Conservation (phyloP, 306 rosid genomes). For the Mimosa bimucronata region DNA sequence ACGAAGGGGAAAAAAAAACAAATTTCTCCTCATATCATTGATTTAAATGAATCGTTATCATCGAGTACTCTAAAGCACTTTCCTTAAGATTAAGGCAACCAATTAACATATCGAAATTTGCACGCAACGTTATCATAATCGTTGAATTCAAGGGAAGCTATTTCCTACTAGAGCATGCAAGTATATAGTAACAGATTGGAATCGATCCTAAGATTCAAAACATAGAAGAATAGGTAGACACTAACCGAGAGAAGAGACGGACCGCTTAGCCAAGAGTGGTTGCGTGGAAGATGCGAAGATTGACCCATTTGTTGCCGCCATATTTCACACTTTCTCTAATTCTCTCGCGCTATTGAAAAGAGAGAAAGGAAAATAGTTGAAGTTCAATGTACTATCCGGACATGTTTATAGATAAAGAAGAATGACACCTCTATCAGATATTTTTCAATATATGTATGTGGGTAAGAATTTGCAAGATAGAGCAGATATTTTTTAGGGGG, state of each 20-base stretch:
- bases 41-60: background rate
- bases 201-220: background rate
- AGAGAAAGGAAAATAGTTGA: background rate
- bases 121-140: constrained; percentile 16
- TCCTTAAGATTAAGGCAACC: background rate
- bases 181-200: background rate
- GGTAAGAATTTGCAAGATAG: constrained; percentile 17
- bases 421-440: constrained; percentile 15
- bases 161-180: constrained; percentile 3
- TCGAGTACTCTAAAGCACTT: background rate
- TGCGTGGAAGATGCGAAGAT: constrained; percentile 60
- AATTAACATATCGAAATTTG: constrained; percentile 3
- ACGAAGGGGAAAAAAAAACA: background rate
- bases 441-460: constrained; percentile 17
- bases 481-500: background rate
- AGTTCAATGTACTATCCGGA: background rate
- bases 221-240: constrained; percentile 18
- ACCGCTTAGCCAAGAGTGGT: constrained; percentile 45
- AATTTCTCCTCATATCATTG: background rate
- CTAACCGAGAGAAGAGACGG: constrained; percentile 54
- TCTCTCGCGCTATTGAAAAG: background rate
- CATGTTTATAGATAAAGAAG: constrained; percentile 26
- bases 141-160: background rate
- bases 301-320: constrained; percentile 69
- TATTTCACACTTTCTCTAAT: constrained; percentile 36